Evolutionary conservation across 192 early-diverging fungal species (phyloP).

Genomic region (Powellomyces hirtus): DNA sequence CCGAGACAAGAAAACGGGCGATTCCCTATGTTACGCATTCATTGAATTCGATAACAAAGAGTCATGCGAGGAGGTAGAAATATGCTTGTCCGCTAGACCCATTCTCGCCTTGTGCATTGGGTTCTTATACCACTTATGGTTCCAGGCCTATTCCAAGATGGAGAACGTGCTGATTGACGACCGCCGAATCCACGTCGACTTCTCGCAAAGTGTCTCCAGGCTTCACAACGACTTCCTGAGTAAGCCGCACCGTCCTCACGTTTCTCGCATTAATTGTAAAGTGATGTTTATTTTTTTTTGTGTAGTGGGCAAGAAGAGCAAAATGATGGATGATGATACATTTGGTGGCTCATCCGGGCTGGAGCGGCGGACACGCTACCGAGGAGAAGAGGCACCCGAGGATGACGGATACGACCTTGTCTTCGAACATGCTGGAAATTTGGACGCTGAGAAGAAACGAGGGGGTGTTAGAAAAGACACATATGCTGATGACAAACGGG

Average conservation of each 20-base stretch:
- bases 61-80: conserved; percentile 74
- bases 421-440: conserved; percentile 44
- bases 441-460: conserved; percentile 36
- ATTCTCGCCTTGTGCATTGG: too few relatives aligned
- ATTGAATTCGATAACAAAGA: conserved; percentile 90
- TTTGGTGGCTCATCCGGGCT: conserved; percentile 35
- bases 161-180: conserved; percentile 96
- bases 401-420: conserved; percentile 41
- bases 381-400: conserved; percentile 9
- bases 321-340: conserved; percentile 14
- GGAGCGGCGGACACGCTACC: conserved; percentile 33
- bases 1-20: conserved; percentile 75
- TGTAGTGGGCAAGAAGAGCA: conserved; percentile 31
- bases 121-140: too few relatives aligned
- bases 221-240: conserved; percentile 77
- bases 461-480: not conserved
- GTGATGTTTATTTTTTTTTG: not conserved
- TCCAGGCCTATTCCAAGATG: conserved; percentile 90
- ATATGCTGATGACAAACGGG: not conserved
- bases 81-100: too few relatives aligned
- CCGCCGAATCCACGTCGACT: conserved; percentile 93
- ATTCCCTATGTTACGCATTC: conserved; percentile 92
- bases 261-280: not conserved
- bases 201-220: conserved; percentile 92
- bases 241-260: conserved; percentile 25